Evolutionary conservation across 2,329 filamentous ascomycete species (phyloP).

Genomic region (Sporothrix pseudoabietina): DNA sequence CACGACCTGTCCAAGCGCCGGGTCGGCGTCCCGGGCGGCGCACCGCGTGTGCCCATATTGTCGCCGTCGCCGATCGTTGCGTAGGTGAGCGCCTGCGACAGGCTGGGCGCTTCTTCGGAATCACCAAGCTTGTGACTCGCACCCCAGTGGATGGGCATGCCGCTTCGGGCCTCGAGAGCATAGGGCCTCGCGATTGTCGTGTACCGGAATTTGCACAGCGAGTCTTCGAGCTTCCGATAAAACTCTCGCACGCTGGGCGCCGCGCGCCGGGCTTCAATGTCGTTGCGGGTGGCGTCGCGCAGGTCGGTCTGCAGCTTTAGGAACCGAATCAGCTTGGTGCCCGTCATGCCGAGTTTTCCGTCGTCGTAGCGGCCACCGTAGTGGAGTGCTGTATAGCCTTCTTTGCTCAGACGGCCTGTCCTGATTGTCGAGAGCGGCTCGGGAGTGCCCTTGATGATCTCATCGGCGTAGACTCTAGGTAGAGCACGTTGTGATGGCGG

Average conservation of each 20-base stretch:
- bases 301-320: neutral
- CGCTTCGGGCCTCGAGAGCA: neutral
- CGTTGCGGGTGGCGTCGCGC: neutral
- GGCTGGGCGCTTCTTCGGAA: neutral
- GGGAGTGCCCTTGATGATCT: neutral
- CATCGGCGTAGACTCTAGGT: neutral
- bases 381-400: neutral
- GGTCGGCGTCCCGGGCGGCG: neutral
- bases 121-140: neutral
- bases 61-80: neutral
- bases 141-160: neutral
- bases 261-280: neutral
- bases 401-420: neutral
- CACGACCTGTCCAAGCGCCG: neutral
- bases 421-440: neutral
- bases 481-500: neutral
- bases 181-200: neutral
- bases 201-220: neutral
- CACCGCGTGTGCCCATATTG: neutral
- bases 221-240: neutral
- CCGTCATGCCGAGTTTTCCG: conserved; percentile 14
- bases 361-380: neutral
- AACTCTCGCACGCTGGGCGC: neutral
- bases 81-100: neutral
- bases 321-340: conserved; percentile 28